Conservation (phyloP, 352 stramenopile species). For the Globisporangium cystogenes region DNA sequence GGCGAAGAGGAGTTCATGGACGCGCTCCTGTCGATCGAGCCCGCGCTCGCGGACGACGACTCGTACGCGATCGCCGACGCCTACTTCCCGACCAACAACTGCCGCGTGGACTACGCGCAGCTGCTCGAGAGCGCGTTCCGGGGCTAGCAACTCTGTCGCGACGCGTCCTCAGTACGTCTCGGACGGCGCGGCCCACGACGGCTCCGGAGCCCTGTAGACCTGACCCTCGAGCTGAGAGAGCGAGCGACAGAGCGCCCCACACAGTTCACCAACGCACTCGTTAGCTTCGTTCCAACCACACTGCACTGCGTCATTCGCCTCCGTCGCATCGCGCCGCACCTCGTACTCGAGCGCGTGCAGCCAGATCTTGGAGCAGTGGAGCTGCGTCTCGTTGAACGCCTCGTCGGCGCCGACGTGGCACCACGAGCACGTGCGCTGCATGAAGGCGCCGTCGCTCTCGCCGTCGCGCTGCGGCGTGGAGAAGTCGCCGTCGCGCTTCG, state of each 20-base stretch:
- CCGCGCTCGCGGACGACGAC: conserved; percentile 61
- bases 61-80: conserved; percentile 63
- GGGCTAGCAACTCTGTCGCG: conserved; percentile 4
- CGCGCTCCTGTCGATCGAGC: conserved; percentile 49
- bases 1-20: conserved; percentile 78
- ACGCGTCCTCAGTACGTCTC: conserved; percentile 25
- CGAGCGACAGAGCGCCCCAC: neutral
- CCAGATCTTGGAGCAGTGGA: conserved; percentile 85
- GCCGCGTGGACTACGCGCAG: conserved; percentile 53
- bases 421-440: conserved; percentile 73
- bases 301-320: neutral
- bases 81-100: conserved; percentile 76
- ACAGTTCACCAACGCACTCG: neutral
- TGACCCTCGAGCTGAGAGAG: conserved; percentile 54
- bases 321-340: conserved; percentile 35
- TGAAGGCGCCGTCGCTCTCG: conserved; percentile 71
- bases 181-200: conserved; percentile 47
- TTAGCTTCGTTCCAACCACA: neutral
- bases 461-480: conserved; percentile 38
- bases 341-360: conserved; percentile 86
- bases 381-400: conserved; percentile 78
- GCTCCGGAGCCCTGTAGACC: conserved; percentile 51
- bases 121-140: conserved; percentile 68
- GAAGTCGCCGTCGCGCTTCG: conserved; percentile 46
- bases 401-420: conserved; percentile 57